Conservation (phyloP, 169 alveolate species). For the Blepharisma undulans region DNA sequence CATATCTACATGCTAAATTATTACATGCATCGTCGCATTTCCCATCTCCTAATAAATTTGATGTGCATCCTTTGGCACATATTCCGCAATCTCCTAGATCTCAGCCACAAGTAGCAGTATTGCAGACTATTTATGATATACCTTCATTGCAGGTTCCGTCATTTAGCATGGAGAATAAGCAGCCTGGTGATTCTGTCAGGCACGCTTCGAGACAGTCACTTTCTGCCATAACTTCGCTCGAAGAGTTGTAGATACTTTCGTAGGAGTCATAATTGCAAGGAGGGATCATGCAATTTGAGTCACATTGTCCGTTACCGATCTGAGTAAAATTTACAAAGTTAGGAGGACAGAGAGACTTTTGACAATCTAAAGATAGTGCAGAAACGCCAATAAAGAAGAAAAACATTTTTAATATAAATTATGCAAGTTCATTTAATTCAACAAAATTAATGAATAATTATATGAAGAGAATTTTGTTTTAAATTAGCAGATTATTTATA, state of each 20-base stretch:
- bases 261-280: slow-evolving; percentile 30
- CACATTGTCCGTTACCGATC: background rate
- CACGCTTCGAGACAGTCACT: background rate
- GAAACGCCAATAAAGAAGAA: background rate
- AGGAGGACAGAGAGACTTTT: background rate
- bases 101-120: slow-evolving; percentile 1
- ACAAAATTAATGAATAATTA: too few species aligned
- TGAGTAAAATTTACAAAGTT: background rate
- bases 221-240: background rate
- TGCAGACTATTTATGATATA: background rate
- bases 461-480: too few species aligned
- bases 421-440: background rate
- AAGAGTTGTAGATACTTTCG: background rate
- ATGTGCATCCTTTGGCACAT: slow-evolving; percentile 4
- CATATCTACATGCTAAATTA: background rate
- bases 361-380: background rate
- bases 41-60: background rate
- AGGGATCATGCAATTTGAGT: slow-evolving; percentile 16
- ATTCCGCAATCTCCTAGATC: slow-evolving; percentile 36
- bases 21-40: background rate
- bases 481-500: too few species aligned
- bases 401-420: background rate
- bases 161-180: background rate
- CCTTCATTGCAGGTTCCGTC: background rate
- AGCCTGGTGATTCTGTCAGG: background rate